Evolutionary conservation across 1,139 yeast species (phyloP), one percentile per base, ranked within the genome.

Genomic region (Sugiyamaella grinbergsii): DNA sequence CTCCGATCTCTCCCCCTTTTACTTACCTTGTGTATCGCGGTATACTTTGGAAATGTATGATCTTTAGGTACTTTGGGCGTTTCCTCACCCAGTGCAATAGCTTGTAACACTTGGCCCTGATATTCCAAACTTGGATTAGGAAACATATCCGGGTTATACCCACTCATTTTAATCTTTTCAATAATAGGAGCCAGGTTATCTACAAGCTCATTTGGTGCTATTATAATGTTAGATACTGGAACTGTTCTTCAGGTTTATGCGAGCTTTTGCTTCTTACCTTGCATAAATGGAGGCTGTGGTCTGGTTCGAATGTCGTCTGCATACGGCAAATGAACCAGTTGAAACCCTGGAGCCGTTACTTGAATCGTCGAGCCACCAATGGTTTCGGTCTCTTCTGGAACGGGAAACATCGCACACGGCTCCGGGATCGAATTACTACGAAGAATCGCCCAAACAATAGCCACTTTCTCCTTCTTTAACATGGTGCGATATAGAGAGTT

Each of bases 361-460:
- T 57, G 64, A 24, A 49, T 45, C 10, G 23, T 41, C 4, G 50
- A 44, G 19, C 54, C 58, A 16, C 45, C 52, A 5, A 42, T 51
- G 10, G 46, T 40, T n/a, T 50, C 53, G 19, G 51, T 19, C n/a
- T 37, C 53, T 15, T 54, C 60, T 2, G 50, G 51, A 0, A 86
- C 76, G 0, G 95, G 88, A 46, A 81, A 73, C 53, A 89, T 61
- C 0, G 84, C 79, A 60, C 76, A 85, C 43, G 87, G 58, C 2
- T 72, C 60, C 0, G 96, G 94, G 46, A 76, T 66, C 0, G 89
- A 69, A 54, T 74, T 75, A 44, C 67, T 70, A 53, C 83, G 77
- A 5, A 76, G 62, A 59, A 83, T 79, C 1, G 95, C 91, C 82
- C 90, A 87, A 1, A 85, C 77, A 7, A 93, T 68, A 0, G 87